Conservation (phyloP, 169 alveolate species). For the Plasmodium yoelii region DNA sequence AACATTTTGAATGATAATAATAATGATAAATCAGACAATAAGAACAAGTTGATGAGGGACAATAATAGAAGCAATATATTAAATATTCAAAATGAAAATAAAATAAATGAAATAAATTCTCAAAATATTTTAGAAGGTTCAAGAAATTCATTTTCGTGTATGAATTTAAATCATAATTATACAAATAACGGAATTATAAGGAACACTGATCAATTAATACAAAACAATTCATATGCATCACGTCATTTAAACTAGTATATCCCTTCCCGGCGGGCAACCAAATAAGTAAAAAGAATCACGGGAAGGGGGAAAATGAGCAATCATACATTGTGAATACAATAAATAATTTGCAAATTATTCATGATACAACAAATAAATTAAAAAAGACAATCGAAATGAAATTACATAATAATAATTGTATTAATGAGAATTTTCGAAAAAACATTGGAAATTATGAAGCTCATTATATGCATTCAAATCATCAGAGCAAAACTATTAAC, state of each 20-base stretch:
- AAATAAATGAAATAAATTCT: constrained; percentile 7
- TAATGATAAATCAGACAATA: background rate
- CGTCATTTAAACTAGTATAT: constrained; percentile 60
- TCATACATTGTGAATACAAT: background rate
- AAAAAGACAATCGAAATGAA: background rate
- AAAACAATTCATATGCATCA: background rate
- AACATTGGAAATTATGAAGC: background rate
- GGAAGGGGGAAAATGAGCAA: constrained; percentile 53
- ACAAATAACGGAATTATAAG: constrained; percentile 12
- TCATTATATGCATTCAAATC: constrained; percentile 10
- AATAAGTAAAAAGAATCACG: constrained; percentile 21
- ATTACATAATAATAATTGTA: background rate
- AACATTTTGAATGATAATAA: constrained; percentile 42
- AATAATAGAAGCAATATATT: background rate
- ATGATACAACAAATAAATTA: constrained; percentile 2
- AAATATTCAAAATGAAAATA: constrained; percentile 8
- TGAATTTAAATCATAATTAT: background rate
- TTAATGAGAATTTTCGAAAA: constrained; percentile 15
- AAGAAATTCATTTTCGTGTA: constrained; percentile 1
- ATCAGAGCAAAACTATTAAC: background rate
- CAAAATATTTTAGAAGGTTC: constrained; percentile 18
- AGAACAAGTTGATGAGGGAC: background rate
- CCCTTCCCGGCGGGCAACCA: constrained; percentile 61
- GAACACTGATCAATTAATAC: constrained; percentile 3
- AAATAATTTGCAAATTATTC: constrained; percentile 8